Evolutionary conservation across 2,329 filamentous ascomycete species (phyloP), one percentile per base, ranked within the genome.

Genomic region (Stagonosporopsis rhizophila): DNA sequence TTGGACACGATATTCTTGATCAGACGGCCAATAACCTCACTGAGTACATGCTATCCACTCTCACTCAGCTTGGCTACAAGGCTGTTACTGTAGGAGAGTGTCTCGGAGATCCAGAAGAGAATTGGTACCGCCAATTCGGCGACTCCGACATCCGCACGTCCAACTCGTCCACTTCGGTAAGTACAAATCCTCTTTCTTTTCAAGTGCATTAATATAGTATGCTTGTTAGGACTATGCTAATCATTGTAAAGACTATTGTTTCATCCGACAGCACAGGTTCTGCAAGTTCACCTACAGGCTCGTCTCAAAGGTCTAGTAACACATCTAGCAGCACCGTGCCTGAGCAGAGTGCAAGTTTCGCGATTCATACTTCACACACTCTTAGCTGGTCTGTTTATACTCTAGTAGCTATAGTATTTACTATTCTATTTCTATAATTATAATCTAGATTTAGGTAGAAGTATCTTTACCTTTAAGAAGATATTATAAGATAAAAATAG

Each of bases 1-100:
- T 87, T 60, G 84, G 70, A 12, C 78, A 80, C 63, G 79, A 80
- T 56, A 79, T 79, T 30, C 73, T 79, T 51, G 51, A 74, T 30
- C 70, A 77, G 65, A 80, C 78, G 2, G 78, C 76, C 3, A 57
- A 71, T 37, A 69, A 70, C 40, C 68, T 80, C 38, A 76, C 77
- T 2, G 67, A 66, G 28, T 76, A 67, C 56, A 77, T 80, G 67
- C 75, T 80, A 25, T 62, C 75, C 19, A 65, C 55, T 30, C 64
- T 72, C 9, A 67, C 62, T 23, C 58, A 61, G n/a, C 68, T 74
- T 39, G 73, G 73, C 17, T 80, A 74, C 70, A 70, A 71, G 56
- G 69, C 73, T 7, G 78, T 80, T 6, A 78, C 77, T 5, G 65
- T 80, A 8, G 79, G 79, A 23, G 77, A 79, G 57, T 81, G 78